These are phyloP conservation scores for Microdochium bolleyi DNA, from an alignment of 2,329 filamentous ascomycete species.

Conservation along the genomic window DNA sequence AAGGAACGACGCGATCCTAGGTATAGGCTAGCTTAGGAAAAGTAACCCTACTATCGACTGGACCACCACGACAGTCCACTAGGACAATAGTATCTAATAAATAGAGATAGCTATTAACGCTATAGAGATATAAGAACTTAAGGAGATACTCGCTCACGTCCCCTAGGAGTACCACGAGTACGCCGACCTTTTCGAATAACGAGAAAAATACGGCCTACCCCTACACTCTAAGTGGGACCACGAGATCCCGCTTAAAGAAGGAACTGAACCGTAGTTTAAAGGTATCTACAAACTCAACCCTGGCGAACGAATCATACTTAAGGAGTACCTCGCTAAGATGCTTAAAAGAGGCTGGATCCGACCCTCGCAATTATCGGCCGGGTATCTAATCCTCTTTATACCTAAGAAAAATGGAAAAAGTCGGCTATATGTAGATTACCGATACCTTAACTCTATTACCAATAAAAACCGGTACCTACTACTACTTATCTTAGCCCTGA, in stretches of 20 bases:
- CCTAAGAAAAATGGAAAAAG: conserved; percentile 8
- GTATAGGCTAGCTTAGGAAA: neutral
- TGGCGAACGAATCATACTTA: conserved; percentile 1
- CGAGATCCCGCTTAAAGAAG: conserved; percentile 1
- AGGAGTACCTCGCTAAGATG: conserved; percentile 1
- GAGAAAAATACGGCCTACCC: neutral
- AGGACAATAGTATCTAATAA: neutral
- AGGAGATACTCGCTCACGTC: neutral
- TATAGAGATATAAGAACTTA: neutral
- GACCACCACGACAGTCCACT: neutral
- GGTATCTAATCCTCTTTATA: conserved; percentile 7
- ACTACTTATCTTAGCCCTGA: conserved; percentile 11
- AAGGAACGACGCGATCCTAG: neutral
- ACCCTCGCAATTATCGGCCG: neutral
- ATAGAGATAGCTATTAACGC: neutral
- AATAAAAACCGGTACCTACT: conserved; percentile 14
- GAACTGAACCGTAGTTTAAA: neutral
- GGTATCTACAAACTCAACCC: conserved; percentile 1
- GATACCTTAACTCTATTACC: conserved; percentile 12
- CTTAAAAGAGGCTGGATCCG: conserved; percentile 1
- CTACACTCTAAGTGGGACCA: neutral
- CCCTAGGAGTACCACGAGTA: neutral
- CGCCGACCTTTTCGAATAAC: neutral
- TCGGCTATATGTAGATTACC: conserved; percentile 15
- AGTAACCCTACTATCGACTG: neutral